Percentiles rank a stretch among this genome's conserved stretches.
These are phyloP conservation scores for Skeletonema menzelii DNA, from an alignment of 108 stramenopile species.

Conservation along the genomic window DNA sequence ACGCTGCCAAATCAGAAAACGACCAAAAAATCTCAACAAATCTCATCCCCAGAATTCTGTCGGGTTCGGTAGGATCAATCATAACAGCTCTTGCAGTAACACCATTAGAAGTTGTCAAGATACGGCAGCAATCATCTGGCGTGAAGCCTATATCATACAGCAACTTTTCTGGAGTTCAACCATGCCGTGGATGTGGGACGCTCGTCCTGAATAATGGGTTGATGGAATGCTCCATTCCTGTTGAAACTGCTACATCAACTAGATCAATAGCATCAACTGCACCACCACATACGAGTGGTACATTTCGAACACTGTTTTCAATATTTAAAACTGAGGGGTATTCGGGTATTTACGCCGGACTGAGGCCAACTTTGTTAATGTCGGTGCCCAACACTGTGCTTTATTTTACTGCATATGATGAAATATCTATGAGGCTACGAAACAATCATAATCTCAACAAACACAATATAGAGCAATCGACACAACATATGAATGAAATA, in stretches of 20 bases:
- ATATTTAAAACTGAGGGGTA: conserved; percentile 71
- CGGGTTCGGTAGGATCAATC: conserved; percentile 72
- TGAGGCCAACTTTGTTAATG: conserved; percentile 78
- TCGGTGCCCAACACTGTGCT: conserved; percentile 88
- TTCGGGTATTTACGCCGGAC: conserved; percentile 79
- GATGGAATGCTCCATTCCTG: conserved; percentile 15
- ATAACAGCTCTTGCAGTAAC: conserved; percentile 67
- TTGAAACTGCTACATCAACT: background rate
- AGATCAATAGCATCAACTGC: background rate
- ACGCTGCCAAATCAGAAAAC: background rate
- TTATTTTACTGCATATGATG: conserved; percentile 92
- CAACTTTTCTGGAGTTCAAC: background rate
- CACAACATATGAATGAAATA: background rate
- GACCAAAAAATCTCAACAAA: background rate
- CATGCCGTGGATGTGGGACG: conserved; percentile 51
- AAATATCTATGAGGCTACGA: conserved; percentile 36
- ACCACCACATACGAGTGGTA: conserved; percentile 19
- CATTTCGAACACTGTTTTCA: conserved; percentile 48
- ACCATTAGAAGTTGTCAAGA: conserved; percentile 81
- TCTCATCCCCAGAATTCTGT: conserved; percentile 39
- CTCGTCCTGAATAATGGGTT: conserved; percentile 66
- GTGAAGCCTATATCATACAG: background rate
- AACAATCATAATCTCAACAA: background rate
- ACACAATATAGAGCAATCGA: background rate
- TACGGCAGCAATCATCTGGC: conserved; percentile 57